Evolutionary conservation across 441 rosid species (phyloP).

Genomic region (Mallotus japonicus): DNA sequence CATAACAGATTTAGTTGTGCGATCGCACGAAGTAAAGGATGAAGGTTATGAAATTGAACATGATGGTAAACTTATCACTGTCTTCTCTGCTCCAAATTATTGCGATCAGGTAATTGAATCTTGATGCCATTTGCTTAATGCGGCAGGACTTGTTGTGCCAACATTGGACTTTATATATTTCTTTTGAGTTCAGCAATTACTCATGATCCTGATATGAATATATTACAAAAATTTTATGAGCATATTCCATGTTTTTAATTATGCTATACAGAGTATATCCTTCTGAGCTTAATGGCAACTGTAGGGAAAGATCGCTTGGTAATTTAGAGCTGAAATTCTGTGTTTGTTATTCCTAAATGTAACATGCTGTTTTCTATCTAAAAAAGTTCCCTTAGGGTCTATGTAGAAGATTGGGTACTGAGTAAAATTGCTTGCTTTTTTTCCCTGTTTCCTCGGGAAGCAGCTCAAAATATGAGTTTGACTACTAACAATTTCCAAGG

Average conservation of each 20-base stretch:
- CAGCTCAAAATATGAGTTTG: background rate
- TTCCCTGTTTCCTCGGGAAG: background rate
- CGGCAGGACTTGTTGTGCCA: background rate
- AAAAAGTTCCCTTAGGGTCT: background rate
- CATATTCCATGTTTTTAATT: background rate
- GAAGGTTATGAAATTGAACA: constrained; percentile 98
- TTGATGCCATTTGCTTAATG: background rate
- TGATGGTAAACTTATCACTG: constrained; percentile 94
- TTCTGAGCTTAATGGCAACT: background rate
- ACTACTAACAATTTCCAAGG: no score
- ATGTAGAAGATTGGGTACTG: background rate
- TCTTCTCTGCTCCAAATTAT: constrained; percentile 98
- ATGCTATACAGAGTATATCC: background rate
- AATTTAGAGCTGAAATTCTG: background rate
- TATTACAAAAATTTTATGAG: background rate
- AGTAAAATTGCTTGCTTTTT: background rate
- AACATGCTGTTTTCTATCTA: background rate
- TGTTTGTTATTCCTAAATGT: background rate
- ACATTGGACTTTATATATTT: background rate
- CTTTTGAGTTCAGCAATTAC: background rate
- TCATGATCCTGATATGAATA: background rate
- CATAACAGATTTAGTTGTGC: constrained; percentile 67
- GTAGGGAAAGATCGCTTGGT: background rate
- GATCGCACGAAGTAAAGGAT: constrained; percentile 97
- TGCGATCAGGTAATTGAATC: constrained; percentile 84